Evolutionary conservation across 2,329 filamentous ascomycete species (phyloP), one percentile per base, ranked within the genome.

Genomic region (Trichophyton schoenleinii): DNA sequence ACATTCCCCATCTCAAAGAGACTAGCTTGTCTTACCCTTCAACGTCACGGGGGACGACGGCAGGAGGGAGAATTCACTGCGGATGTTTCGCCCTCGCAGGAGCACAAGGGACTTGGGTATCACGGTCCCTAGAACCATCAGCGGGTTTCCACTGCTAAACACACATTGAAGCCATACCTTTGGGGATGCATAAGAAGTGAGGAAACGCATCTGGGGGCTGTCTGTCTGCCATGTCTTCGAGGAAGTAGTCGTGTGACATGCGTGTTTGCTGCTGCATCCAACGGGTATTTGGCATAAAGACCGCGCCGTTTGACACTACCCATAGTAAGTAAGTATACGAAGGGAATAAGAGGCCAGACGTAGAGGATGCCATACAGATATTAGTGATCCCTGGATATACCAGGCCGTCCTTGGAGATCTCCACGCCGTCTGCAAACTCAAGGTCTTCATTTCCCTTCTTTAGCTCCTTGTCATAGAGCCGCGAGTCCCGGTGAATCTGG

Each of bases 231-330:
- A 64, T 22, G 57, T 20, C 44, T 25, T 64, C 63, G 31, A 64
- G 53, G 28, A 63, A 64, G 36, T 62, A 42, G 57, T 64, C 63
- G 41, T 46, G 60, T 48, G 64, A 62, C 59, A 31, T 60, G 34
- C 62, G 61, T 25, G 62, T 64, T 55, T 63, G 44, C 59, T 66
- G 59, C 62, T 66, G 63, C 60, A 66, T 63, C 48, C 63, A 64
- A 58, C 59, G 62, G 20, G 64, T 64, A 57, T 66, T 66, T 59
- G 64, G 64, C 65, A 65, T 66, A 58, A 66, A 64, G 41, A 66
- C 49, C 3, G 61, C 63, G 41, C 63, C 63, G 34, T 63, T 65
- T 57, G 63, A 65, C 53, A 63, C 63, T 65, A 57, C 28, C n/a
- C 44, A 18, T 18, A 9, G 4, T 18, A 20, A 28, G 25, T 48